These are phyloP conservation scores for Penicillium odoratum DNA, from an alignment of 495 filamentous ascomycete species.

Conservation along the genomic window DNA sequence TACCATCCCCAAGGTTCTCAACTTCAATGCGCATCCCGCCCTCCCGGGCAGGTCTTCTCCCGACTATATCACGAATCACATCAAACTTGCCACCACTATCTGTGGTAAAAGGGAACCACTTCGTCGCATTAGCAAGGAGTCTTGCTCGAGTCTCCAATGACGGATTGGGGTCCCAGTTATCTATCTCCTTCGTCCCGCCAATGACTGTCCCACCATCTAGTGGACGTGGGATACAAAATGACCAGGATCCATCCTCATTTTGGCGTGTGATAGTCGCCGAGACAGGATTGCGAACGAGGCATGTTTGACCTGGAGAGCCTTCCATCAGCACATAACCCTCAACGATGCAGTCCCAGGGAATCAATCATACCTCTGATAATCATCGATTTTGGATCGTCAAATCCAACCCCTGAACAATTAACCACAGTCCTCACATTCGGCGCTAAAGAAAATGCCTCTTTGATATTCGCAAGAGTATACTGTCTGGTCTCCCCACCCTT, in stretches of 20 bases:
- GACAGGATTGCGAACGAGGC: conserved; percentile 47
- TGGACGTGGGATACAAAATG: conserved; percentile 59
- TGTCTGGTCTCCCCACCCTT: conserved; percentile 49
- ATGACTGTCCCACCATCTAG: conserved; percentile 62
- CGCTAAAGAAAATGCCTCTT: conserved; percentile 50
- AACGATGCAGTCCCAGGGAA: neutral
- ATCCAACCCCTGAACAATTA: conserved; percentile 59
- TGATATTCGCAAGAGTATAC: conserved; percentile 41
- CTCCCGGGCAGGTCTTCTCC: conserved; percentile 43
- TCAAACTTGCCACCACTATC: conserved; percentile 43
- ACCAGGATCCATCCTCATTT: conserved; percentile 59
- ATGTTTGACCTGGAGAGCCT: conserved; percentile 39
- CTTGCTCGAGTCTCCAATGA: conserved; percentile 43
- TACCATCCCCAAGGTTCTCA: conserved; percentile 29
- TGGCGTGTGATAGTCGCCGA: conserved; percentile 58
- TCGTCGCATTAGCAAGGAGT: conserved; percentile 46
- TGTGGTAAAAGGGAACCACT: conserved; percentile 45
- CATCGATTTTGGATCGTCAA: conserved; percentile 53
- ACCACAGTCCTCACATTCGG: conserved; percentile 49
- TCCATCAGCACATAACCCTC: neutral
- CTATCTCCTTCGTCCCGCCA: conserved; percentile 61
- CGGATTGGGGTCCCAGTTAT: conserved; percentile 55
- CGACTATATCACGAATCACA: conserved; percentile 48
- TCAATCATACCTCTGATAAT: conserved; percentile 51
- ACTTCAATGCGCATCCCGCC: conserved; percentile 46